Percentiles rank a stretch among this genome's conserved stretches.
phyloP scores from a whole-genome alignment of 1,284 basidiomycete genomes.

The Vanrija pseudolonga region DNA sequence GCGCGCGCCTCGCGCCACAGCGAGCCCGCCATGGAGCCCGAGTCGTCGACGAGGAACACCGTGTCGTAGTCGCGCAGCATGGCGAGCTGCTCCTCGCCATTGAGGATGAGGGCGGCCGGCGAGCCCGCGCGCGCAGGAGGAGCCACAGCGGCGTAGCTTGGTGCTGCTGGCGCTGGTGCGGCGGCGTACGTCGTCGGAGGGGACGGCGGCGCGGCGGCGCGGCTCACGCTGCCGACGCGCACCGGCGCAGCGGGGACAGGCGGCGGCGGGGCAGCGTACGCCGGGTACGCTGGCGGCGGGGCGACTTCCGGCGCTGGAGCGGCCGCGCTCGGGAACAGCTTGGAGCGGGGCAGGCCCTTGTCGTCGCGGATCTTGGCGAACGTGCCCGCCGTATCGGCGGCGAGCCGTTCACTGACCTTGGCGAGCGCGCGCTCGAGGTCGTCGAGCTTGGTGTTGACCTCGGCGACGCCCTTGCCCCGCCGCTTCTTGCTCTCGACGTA shows the following conservation, averaged over 20 bases:
- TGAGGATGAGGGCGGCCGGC: background rate
- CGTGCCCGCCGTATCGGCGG: background rate
- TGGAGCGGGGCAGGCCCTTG: background rate
- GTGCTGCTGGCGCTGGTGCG: too few relatives aligned
- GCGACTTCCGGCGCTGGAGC: background rate
- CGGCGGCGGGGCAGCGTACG: too few relatives aligned
- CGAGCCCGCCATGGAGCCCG: conserved; percentile 38
- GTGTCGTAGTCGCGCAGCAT: conserved; percentile 42
- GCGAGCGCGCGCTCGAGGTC: background rate
- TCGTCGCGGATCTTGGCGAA: background rate
- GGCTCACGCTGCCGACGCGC: too few relatives aligned
- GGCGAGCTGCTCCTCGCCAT: conserved; percentile 31
- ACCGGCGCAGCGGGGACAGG: too few relatives aligned
- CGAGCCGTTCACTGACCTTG: background rate
- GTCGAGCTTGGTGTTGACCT: conserved; percentile 2
- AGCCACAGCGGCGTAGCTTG: too few relatives aligned
- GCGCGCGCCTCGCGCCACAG: conserved; percentile 35
- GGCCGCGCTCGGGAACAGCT: background rate
- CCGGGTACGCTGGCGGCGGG: background rate
- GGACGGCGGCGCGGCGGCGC: too few relatives aligned
- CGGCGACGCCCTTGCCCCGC: background rate
- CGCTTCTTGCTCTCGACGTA: background rate
- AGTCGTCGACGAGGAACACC: conserved; percentile 42
- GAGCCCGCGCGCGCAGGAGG: too few relatives aligned
- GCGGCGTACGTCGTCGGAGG: too few relatives aligned